These are phyloP conservation scores for Persicaria maculosa DNA, from an alignment of 148 eudicot genomes.

Conservation along the genomic window DNA sequence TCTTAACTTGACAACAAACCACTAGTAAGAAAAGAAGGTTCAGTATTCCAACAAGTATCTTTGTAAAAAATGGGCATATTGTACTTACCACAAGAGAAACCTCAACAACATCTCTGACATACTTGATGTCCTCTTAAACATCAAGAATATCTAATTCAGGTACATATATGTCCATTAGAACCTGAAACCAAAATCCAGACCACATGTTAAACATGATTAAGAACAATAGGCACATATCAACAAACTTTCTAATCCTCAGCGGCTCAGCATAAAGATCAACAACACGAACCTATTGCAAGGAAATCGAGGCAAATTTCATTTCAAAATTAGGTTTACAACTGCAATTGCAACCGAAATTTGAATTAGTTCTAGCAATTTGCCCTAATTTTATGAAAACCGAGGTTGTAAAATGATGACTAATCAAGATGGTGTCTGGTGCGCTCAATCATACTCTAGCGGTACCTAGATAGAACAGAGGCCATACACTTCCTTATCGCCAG, in stretches of 20 bases:
- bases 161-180: conserved; percentile 38
- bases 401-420: too few species aligned
- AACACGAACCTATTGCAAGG: too few species aligned
- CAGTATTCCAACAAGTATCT: background rate
- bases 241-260: too few species aligned
- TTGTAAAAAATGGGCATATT: background rate
- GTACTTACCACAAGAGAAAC: conserved; percentile 32
- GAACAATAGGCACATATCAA: too few species aligned
- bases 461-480: conserved; percentile 73
- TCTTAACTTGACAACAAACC: background rate
- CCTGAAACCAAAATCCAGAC: conserved; percentile 26
- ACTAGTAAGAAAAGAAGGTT: background rate
- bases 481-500: conserved; percentile 75
- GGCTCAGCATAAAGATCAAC: too few species aligned
- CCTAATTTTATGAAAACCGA: too few species aligned
- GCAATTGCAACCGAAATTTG: too few species aligned
- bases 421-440: conserved; percentile 68
- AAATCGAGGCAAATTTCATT: too few species aligned
- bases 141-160: conserved; percentile 51
- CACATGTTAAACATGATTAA: background rate
- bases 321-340: too few species aligned
- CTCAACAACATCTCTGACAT: conserved; percentile 43
- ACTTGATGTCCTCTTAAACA: conserved; percentile 58
- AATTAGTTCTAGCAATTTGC: too few species aligned
- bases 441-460: conserved; percentile 53